Evolutionary conservation across 2,329 filamentous ascomycete genomes (phyloP).

Genomic region (Venturia oleaginea): DNA sequence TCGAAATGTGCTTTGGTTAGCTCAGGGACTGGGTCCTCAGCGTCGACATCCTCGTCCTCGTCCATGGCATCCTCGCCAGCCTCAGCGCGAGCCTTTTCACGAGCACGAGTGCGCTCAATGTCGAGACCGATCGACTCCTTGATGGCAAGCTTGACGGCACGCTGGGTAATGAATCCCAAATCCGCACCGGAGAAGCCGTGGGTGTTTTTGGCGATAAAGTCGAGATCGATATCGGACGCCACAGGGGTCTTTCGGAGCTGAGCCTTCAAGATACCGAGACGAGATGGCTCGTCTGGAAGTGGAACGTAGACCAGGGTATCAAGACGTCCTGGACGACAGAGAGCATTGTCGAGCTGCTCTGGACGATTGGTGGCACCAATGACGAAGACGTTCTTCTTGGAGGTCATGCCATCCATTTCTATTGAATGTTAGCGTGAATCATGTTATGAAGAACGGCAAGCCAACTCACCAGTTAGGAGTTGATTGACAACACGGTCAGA

Average conservation of each 20-base stretch:
- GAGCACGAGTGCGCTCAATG: constrained; percentile 83
- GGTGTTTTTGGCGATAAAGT: constrained; percentile 91
- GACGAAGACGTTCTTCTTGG: constrained; percentile 99
- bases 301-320: constrained; percentile 98
- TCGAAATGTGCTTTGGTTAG: constrained; percentile 96
- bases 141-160: constrained; percentile 97
- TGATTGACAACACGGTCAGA: constrained; percentile 99
- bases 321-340: constrained; percentile 96
- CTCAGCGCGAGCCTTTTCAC: constrained; percentile 60
- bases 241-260: constrained; percentile 98
- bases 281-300: constrained; percentile 82
- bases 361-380: constrained; percentile 98
- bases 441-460: constrained; percentile 6
- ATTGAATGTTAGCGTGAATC: constrained; percentile 32
- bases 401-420: constrained; percentile 99
- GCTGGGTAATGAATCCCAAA: constrained; percentile 97
- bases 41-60: constrained; percentile 66
- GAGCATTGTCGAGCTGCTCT: constrained; percentile 94
- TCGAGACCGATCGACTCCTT: constrained; percentile 88
- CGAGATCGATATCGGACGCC: constrained; percentile 73
- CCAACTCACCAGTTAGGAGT: constrained; percentile 82
- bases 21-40: constrained; percentile 88
- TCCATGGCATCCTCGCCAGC: constrained; percentile 70
- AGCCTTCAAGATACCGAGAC: constrained; percentile 82
- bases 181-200: constrained; percentile 99